Percentiles rank a stretch among this genome's conserved stretches.
Conservation (phyloP, 345 rosid species). For the Jatropha curcas region DNA sequence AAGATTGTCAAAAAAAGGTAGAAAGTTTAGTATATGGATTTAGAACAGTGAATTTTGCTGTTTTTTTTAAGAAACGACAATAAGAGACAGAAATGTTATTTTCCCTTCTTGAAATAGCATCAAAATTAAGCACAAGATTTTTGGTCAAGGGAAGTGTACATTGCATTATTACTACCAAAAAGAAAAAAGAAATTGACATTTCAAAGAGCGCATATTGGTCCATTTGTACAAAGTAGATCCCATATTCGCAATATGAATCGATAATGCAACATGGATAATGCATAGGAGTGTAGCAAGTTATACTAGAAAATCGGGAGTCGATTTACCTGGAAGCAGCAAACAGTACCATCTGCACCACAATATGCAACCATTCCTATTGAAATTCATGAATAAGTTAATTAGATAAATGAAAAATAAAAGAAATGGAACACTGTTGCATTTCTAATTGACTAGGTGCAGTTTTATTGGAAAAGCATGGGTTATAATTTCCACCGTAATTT, state of each 20-base stretch:
- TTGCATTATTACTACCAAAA: not conserved
- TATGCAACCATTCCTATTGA: conserved; percentile 79
- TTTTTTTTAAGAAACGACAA: too few relatives aligned
- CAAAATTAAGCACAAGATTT: not conserved
- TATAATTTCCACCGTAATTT: not conserved
- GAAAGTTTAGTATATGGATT: not conserved
- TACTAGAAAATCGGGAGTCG: not conserved
- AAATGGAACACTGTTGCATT: not conserved
- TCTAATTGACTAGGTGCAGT: not conserved
- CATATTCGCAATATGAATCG: not conserved
- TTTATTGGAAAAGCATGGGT: not conserved
- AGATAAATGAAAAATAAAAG: not conserved
- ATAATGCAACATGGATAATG: not conserved
- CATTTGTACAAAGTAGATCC: not conserved
- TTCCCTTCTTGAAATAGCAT: not conserved
- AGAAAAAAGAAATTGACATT: not conserved
- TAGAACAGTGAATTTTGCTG: too few relatives aligned
- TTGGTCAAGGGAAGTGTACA: not conserved
- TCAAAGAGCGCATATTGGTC: not conserved
- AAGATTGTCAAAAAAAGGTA: not conserved
- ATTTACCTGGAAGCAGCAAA: conserved; percentile 64
- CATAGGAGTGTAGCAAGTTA: not conserved
- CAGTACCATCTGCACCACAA: conserved; percentile 76
- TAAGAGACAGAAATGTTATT: too few relatives aligned
- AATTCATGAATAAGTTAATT: conserved; percentile 4